Conservation (phyloP, 2,329 filamentous ascomycete species). For the Alternaria viburni region DNA sequence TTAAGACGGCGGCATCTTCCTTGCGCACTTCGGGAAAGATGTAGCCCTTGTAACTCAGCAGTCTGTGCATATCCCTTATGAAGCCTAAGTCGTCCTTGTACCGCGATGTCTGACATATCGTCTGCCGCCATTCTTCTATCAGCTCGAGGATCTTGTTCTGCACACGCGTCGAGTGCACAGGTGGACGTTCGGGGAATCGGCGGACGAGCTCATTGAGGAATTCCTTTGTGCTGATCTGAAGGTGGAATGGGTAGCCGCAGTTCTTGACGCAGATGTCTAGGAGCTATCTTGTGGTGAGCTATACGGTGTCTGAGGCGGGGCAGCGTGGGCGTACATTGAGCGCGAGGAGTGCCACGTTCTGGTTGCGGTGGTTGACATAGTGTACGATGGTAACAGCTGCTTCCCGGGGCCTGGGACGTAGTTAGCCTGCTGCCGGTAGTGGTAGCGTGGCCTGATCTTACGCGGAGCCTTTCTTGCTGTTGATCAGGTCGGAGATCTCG, state of each 20-base stretch:
- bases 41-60: constrained; percentile 97
- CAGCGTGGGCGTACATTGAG: constrained; percentile 63
- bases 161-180: constrained; percentile 82
- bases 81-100: constrained; percentile 98
- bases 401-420: constrained; percentile 73
- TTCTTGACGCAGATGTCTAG: constrained; percentile 99
- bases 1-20: constrained; percentile 95
- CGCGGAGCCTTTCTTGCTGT: constrained; percentile 94
- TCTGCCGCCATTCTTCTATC: constrained; percentile 97
- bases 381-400: constrained; percentile 91
- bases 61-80: constrained; percentile 94
- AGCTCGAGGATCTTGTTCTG: constrained; percentile 92
- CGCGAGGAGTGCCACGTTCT: constrained; percentile 90
- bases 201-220: constrained; percentile 98
- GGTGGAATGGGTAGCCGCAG: constrained; percentile 97
- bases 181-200: constrained; percentile 91
- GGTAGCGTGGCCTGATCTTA: constrained; percentile 47
- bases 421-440: constrained; percentile 22
- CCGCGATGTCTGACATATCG: constrained; percentile 96
- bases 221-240: constrained; percentile 98
- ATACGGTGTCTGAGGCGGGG: constrained; percentile 13
- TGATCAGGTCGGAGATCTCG: constrained; percentile 95
- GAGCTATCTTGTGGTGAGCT: constrained; percentile 59
- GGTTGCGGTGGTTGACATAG: constrained; percentile 95
- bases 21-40: constrained; percentile 89